Base-by-base conservation (phyloP, 2,329 filamentous ascomycete genomes). In the Diaporthe nobilis region DNA sequence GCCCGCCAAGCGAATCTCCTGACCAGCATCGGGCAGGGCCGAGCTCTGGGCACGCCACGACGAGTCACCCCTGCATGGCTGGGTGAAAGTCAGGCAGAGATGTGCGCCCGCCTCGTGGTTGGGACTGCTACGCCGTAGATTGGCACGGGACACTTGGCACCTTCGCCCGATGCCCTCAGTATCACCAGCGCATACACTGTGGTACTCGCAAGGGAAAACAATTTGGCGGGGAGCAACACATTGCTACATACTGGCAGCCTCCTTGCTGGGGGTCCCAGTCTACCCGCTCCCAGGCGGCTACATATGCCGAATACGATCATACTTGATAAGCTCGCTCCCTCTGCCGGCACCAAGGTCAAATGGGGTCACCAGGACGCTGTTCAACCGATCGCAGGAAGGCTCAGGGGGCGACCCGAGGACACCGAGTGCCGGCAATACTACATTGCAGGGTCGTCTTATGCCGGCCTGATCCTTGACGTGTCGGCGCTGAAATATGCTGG, bases 111-210 rank as follows among this genome's bases (percentile, higher is more conserved):
- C 49, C 34, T 22, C 34, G 49, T 31, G 9, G 8, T 55, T 9
- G n/a, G 15, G 17, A 37, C 22, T 68, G 65, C 65, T 51, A 68
- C 49, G 49, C 47, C 31, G 15, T 22, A 70, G 34, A 70, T 70
- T 70, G 37, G 49, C 49, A 39, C 34, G n/a, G 17, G 49, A 34
- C 15, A 70, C 65, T 70, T 55, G 65, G 49, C 65, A 70, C 15
- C 13, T n/a, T 55, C 49, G 65, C 13, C 47, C 13, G 15, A 6
- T 22, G 34, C 49, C 63, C 22, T 39, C 20, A 51, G 6, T 9
- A 15, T 9, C 34, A 17, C 15, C 22, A 37, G 4, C 5, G 34
- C 31, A 8, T 13, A 49, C 25, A 34, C 17, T 4, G 28, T 8
- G 1, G 15, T 8, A 20, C 22, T 25, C 31, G 4, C 25, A 5